A percentile compares a stretch with the other conserved stretches of the same genome.
These are phyloP conservation scores for Mycocentrospora acerina DNA, from an alignment of 2,329 filamentous ascomycete species.

Conservation along the genomic window DNA sequence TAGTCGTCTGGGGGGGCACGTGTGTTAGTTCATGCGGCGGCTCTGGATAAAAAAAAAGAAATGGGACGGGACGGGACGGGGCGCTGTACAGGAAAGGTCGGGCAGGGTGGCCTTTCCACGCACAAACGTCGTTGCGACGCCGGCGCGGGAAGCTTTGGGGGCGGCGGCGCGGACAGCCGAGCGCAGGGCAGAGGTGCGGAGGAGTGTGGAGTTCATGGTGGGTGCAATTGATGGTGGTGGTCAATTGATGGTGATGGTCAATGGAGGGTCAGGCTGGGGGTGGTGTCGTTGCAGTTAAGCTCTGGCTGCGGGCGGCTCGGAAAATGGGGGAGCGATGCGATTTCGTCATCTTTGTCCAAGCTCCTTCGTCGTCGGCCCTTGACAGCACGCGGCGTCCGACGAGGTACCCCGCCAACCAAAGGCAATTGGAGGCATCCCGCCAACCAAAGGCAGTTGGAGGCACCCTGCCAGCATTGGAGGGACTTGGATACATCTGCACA, in stretches of 20 bases:
- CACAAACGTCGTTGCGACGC: conserved; percentile 72
- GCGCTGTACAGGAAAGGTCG: conserved; percentile 72
- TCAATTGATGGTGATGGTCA: conserved; percentile 23
- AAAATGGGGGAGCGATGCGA: conserved; percentile 15
- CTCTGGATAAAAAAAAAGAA: too few species aligned
- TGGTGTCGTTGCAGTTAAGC: conserved; percentile 4
- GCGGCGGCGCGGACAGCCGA: conserved; percentile 69
- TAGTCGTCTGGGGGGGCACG: conserved; percentile 73
- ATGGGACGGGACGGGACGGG: not conserved
- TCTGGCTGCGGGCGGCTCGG: conserved; percentile 13
- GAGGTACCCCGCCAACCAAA: too few species aligned
- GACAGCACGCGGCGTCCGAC: conserved; percentile 1
- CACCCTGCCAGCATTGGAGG: too few species aligned
- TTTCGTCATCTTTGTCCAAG: conserved; percentile 31
- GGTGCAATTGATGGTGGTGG: conserved; percentile 17
- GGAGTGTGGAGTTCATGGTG: conserved; percentile 73
- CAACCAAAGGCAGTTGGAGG: too few species aligned
- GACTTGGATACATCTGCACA: too few species aligned
- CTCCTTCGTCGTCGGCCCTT: conserved; percentile 20
- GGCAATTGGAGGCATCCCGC: too few species aligned
- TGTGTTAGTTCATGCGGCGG: conserved; percentile 5
- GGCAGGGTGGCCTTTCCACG: conserved; percentile 91
- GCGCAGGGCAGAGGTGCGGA: conserved; percentile 71
- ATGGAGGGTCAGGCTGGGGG: conserved; percentile 4
- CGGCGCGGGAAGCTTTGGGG: conserved; percentile 62